These are phyloP conservation scores for Antitrichia curtipendula DNA, from an alignment of 225 moss, liverwort and hornwort genomes.

Conservation along the genomic window DNA sequence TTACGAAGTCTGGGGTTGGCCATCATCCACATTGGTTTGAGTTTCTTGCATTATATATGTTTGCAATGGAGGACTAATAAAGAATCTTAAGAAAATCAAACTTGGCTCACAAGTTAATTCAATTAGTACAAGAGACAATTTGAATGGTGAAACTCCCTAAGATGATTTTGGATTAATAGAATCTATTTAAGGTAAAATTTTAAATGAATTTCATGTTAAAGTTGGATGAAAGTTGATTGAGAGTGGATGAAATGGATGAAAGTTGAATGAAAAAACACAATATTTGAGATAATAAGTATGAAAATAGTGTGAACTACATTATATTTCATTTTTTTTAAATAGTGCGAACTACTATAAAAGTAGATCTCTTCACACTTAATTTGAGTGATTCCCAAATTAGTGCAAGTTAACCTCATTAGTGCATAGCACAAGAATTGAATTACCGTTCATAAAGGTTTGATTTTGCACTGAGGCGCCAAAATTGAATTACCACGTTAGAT, in stretches of 20 bases:
- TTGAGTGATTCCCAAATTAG: not conserved
- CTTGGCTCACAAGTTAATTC: not conserved
- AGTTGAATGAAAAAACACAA: not conserved
- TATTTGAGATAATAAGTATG: not conserved
- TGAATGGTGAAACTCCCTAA: not conserved
- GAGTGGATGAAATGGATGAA: not conserved
- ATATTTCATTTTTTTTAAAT: not conserved
- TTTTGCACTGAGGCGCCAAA: too few relatives aligned
- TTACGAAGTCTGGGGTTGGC: rapidly evolving
- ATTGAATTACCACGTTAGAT: too few relatives aligned
- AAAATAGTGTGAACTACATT: not conserved
- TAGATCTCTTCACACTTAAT: rapidly evolving
- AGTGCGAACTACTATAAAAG: not conserved
- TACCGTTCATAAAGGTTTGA: too few relatives aligned
- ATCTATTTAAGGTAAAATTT: not conserved
- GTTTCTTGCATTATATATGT: not conserved
- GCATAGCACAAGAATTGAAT: too few relatives aligned
- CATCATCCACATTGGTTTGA: not conserved
- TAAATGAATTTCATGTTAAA: not conserved
- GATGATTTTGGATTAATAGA: not conserved
- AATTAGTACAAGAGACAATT: not conserved
- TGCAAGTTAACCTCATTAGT: not conserved
- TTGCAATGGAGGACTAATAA: rapidly evolving
- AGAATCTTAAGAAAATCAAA: not conserved
- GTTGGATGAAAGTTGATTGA: not conserved